Evolutionary conservation across 768 basidiomycete genomes (phyloP), one percentile per base, ranked within the genome.

Genomic region (Pleurotus sapidus): DNA sequence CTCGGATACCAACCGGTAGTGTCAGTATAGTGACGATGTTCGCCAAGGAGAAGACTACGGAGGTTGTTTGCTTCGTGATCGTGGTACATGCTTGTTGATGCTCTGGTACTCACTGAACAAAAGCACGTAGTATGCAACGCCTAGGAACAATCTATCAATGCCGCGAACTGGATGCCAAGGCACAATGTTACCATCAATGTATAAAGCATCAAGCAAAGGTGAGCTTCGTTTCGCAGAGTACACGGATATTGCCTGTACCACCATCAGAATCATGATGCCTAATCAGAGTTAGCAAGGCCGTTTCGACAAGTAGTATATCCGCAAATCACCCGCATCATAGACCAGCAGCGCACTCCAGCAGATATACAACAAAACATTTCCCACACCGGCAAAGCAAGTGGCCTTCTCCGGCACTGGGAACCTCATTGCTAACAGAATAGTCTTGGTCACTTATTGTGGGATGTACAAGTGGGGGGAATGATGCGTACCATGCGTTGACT

Each of bases 191-290:
- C 51, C 51, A 15, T 54, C 51, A 12, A 54, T 54, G n/a, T 54
- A 54, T 12, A 54, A 25, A 39, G 25, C 39, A 24, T 54, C 42
- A 24, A 54, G 37, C 9, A 54, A 39, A 6, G 51, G 38, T 3
- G 51, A 54, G 9, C 39, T 54, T 14, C 18, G 34, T 5, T 20
- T 23, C 4, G 20, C 27, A 18, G 37, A 40, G 23, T 54, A 54
- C 11, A 54, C 24, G 11, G 51, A n/a, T 18, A 40, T 3, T 20
- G 51, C 51, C 15, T 54, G 51, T 3, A 40, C 51, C 12, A 54
- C 11, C 51, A 54, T 54, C 51, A 54, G n/a, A 7, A 54, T 54
- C 51, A 54, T 54, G 51, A 54, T 54, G 23, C 51, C 51, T 54
- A 20, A 25, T 9, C 42, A 15, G 34, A 40, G 2, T 20, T 6